phyloP scores from a whole-genome alignment of 1,284 basidiomycete genomes.

The Farysia itapuensis region DNA sequence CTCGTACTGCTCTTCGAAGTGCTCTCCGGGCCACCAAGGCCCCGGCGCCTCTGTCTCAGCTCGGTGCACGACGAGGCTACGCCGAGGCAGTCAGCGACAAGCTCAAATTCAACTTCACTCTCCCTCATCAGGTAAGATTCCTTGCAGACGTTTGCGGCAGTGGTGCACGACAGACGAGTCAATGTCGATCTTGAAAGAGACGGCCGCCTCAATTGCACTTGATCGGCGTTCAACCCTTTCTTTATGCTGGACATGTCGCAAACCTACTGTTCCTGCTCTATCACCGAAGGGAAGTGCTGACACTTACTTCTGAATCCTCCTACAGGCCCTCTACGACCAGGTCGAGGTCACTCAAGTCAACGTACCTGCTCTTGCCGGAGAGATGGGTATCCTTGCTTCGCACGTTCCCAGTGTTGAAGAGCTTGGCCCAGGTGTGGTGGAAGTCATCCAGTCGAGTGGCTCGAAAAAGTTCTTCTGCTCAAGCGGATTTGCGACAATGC shows the following conservation, averaged over 20 bases:
- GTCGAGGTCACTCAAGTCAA: conserved; percentile 56
- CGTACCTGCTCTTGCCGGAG: conserved; percentile 51
- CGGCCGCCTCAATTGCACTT: too few species aligned
- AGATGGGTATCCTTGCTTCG: conserved; percentile 58
- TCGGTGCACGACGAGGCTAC: conserved; percentile 55
- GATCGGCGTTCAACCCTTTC: too few species aligned
- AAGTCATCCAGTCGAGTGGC: conserved; percentile 56
- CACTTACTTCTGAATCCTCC: background rate
- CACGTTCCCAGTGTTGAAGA: conserved; percentile 59
- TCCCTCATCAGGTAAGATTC: conserved; percentile 39
- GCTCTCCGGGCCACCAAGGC: conserved; percentile 30
- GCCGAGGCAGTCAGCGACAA: conserved; percentile 59
- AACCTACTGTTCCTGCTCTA: background rate
- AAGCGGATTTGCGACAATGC: conserved; percentile 94
- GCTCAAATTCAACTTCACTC: conserved; percentile 56
- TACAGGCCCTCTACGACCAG: conserved; percentile 49
- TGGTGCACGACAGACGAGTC: too few species aligned
- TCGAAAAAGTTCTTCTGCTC: conserved; percentile 68
- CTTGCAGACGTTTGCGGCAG: background rate
- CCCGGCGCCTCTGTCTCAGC: conserved; percentile 19
- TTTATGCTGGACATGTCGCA: too few species aligned
- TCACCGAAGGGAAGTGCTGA: background rate
- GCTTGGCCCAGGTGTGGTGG: conserved; percentile 57
- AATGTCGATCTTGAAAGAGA: too few species aligned
- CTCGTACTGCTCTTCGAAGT: conserved; percentile 28